phyloP scores from a whole-genome alignment of 2,329 filamentous ascomycete species.

The Botrytis sinoallii region DNA sequence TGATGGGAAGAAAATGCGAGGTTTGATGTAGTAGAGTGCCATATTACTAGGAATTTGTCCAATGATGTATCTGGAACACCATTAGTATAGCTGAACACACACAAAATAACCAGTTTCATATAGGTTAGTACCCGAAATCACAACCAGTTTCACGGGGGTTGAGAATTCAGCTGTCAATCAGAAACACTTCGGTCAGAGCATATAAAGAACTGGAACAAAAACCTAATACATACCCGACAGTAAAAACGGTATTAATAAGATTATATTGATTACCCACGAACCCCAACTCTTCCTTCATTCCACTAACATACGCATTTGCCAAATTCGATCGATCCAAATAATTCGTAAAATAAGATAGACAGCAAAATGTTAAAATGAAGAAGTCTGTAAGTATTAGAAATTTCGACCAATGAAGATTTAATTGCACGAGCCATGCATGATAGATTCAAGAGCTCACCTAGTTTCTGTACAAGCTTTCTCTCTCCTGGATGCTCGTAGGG shows the following conservation, averaged over 20 bases:
- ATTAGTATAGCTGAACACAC: not conserved
- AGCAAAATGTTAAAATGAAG: slow-evolving; percentile 23
- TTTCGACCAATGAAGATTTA: not conserved
- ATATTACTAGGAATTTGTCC: slow-evolving; percentile 61
- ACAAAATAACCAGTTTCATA: too few relatives aligned
- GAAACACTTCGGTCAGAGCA: not conserved
- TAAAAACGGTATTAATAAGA: slow-evolving; percentile 50
- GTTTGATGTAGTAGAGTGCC: slow-evolving; percentile 60
- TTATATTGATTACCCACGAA: slow-evolving; percentile 46
- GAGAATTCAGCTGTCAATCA: not conserved
- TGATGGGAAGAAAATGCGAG: slow-evolving; percentile 60
- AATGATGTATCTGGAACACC: slow-evolving; percentile 43
- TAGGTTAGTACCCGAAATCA: too few relatives aligned
- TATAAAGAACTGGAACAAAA: not conserved
- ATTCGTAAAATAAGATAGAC: slow-evolving; percentile 35
- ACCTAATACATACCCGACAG: slow-evolving; percentile 28
- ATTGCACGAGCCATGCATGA: too few relatives aligned
- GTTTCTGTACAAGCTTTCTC: slow-evolving; percentile 20
- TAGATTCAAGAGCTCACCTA: not conserved
- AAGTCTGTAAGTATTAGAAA: slow-evolving; percentile 10
- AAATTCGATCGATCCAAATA: slow-evolving; percentile 35
- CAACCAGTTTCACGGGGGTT: not conserved
- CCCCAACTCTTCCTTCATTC: slow-evolving; percentile 49
- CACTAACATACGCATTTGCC: slow-evolving; percentile 44
- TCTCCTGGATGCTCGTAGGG: slow-evolving; percentile 19